Evolutionary conservation across 2,329 filamentous ascomycete genomes (phyloP).

Genomic region (Fusarium tricinctum): DNA sequence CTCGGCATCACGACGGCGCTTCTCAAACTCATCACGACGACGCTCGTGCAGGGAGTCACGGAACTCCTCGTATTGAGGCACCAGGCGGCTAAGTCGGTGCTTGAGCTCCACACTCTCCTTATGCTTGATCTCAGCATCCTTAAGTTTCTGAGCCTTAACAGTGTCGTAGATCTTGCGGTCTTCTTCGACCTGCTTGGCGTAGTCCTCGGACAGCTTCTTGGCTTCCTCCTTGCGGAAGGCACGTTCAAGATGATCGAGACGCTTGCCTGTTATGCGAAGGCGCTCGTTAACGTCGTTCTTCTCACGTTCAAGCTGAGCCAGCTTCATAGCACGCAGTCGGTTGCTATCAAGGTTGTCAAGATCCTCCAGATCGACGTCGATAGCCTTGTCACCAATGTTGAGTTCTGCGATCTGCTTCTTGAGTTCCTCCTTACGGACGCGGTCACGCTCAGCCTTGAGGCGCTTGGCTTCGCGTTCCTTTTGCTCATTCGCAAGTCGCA

Average conservation of each 20-base stretch:
- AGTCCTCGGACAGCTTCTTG: constrained; percentile 91
- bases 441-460: constrained; percentile 87
- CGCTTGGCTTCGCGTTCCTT: constrained; percentile 90
- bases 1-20: constrained; percentile 90
- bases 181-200: constrained; percentile 81
- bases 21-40: constrained; percentile 95
- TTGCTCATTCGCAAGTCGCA: constrained; percentile 91
- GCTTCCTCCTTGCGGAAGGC: constrained; percentile 95
- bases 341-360: constrained; percentile 90
- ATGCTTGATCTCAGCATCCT: constrained; percentile 88
- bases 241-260: constrained; percentile 96
- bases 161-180: constrained; percentile 86
- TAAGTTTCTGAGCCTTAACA: constrained; percentile 81
- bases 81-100: constrained; percentile 87
- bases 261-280: constrained; percentile 91
- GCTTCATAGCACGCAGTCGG: constrained; percentile 92
- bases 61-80: constrained; percentile 88
- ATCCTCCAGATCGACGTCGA: constrained; percentile 82
- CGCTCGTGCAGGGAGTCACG: constrained; percentile 85
- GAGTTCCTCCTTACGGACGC: constrained; percentile 91
- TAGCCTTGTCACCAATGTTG: constrained; percentile 84
- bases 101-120: constrained; percentile 93
- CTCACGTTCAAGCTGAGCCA: constrained; percentile 95
- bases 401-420: constrained; percentile 94
- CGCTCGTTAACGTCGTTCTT: constrained; percentile 96